Percentiles rank a stretch among this genome's conserved stretches.
These are phyloP conservation scores for Syzygium jambos DNA, from an alignment of 345 rosid species.

Conservation along the genomic window DNA sequence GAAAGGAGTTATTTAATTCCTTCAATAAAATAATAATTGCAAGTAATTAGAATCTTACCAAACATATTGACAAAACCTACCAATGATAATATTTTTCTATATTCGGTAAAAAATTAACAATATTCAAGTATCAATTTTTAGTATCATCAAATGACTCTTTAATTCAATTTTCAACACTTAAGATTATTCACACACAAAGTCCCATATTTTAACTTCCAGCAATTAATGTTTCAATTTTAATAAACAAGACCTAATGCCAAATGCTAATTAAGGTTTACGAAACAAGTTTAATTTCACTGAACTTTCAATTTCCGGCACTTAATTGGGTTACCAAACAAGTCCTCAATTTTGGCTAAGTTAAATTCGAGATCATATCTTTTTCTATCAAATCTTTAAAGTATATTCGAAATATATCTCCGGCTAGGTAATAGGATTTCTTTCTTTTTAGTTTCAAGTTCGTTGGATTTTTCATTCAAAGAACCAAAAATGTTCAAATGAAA, in stretches of 20 bases:
- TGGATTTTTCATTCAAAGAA: not conserved
- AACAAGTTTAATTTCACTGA: not conserved
- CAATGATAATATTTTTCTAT: not conserved
- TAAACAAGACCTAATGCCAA: not conserved
- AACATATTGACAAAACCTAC: not conserved
- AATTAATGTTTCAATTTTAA: not conserved
- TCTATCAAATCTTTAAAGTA: not conserved
- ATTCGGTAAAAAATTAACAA: not conserved
- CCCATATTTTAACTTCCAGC: not conserved
- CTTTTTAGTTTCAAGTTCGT: not conserved
- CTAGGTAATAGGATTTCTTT: not conserved
- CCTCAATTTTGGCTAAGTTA: not conserved
- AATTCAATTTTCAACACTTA: not conserved
- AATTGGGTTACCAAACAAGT: not conserved
- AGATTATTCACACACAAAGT: not conserved
- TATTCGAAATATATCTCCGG: not conserved
- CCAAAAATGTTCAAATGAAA: not conserved
- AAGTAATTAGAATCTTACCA: not conserved
- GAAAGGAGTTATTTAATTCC: not conserved
- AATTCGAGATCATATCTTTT: not conserved
- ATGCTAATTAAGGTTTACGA: not conserved
- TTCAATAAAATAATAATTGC: not conserved
- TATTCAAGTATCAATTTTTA: not conserved
- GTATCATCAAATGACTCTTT: not conserved
- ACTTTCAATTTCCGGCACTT: not conserved